phyloP scores from a whole-genome alignment of 2,329 filamentous ascomycete species.

The Pseudohalonectria lignicola region DNA sequence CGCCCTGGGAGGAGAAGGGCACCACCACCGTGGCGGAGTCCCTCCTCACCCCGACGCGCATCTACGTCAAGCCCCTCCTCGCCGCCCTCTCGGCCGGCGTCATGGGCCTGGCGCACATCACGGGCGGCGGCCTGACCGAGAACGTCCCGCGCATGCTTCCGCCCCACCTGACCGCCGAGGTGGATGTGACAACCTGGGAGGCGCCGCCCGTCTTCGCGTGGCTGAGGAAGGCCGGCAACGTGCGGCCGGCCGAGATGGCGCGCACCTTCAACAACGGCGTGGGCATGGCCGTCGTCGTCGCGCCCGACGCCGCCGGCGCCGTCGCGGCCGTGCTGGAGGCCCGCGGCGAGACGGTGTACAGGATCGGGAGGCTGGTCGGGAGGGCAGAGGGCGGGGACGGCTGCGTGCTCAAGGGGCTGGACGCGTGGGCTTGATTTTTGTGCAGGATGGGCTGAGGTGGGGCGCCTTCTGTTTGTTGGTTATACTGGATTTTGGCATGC shows the following conservation, averaged over 20 bases:
- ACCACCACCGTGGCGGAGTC: conserved; percentile 52
- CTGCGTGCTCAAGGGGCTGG: conserved; percentile 52
- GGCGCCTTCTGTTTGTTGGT: too few species aligned
- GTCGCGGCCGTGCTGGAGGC: conserved; percentile 50
- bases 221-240: conserved; percentile 65
- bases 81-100: conserved; percentile 40
- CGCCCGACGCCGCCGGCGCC: conserved; percentile 51
- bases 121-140: conserved; percentile 82
- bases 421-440: conserved; percentile 28
- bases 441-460: too few species aligned
- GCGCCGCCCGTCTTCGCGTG: conserved; percentile 75
- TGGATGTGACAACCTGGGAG: conserved; percentile 68
- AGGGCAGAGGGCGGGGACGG: conserved; percentile 40
- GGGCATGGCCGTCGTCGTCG: conserved; percentile 87
- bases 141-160: conserved; percentile 95
- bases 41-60: conserved; percentile 80
- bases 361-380: conserved; percentile 60
- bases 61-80: conserved; percentile 81
- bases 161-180: conserved; percentile 61
- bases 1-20: conserved; percentile 59
- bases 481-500: too few species aligned
- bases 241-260: conserved; percentile 71
- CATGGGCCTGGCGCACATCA: conserved; percentile 95
- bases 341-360: conserved; percentile 66
- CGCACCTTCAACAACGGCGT: conserved; percentile 91